Evolutionary conservation across 139 green algal genomes (phyloP), one percentile per base, ranked within the genome.

Genomic region (Chlorella sp.): DNA sequence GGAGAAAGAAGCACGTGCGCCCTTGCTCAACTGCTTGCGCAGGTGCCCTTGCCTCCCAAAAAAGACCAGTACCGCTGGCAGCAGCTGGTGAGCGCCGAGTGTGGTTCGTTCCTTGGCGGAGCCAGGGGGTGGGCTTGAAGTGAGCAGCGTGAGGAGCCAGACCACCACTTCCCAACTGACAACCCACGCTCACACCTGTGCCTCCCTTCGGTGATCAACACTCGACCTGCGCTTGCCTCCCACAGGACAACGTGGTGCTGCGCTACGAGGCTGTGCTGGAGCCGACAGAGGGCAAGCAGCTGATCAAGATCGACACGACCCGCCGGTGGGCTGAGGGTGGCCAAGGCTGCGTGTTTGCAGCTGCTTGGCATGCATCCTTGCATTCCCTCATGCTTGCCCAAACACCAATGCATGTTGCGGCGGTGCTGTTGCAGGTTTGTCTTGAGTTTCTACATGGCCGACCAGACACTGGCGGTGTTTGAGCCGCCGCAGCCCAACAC

Each of bases 391-490:
- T n/a, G n/a, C n/a, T n/a, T n/a, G n/a, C n/a, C n/a, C n/a, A n/a
- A n/a, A n/a, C n/a, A n/a, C n/a, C n/a, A n/a, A n/a, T n/a, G n/a
- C n/a, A n/a, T n/a, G n/a, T n/a, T n/a, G n/a, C n/a, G n/a, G n/a
- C n/a, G n/a, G n/a, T n/a, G n/a, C n/a, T n/a, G n/a, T 26, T 92
- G 96, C 46, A 84, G 85, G 24, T 98, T 99, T 86, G 92, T 99
- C 75, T 64, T 99, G 41, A 94, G 89, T 32, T 98, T 97, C 91
- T 99, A 97, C 77, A 69, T 83, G 41, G 77, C 77, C 54, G 94
- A 98, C 82, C 94, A 98, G 89, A 97, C 92, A 17, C 44, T 95
- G 44, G 81, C 90, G n/a, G 89, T 98, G 65, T 99, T 96, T 84
- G 96, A 99, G 94, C 93, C 93, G 9, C 95, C 96, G 2, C 54